Evolutionary conservation across 768 basidiomycete genomes (phyloP), one percentile per base, ranked within the genome.

Genomic region (Mrakia blollopis): DNA sequence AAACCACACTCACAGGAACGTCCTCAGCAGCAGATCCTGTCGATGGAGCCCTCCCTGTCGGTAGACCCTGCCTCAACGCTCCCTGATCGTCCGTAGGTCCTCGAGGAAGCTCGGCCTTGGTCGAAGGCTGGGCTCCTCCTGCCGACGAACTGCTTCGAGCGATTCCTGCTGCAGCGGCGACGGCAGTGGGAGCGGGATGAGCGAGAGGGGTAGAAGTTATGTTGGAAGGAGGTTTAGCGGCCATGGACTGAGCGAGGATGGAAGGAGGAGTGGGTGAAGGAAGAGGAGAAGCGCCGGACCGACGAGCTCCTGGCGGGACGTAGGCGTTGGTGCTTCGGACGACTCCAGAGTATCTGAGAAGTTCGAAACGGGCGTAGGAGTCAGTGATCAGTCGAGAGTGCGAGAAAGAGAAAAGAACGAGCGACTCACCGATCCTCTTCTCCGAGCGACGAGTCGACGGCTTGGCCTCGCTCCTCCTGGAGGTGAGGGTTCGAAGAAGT

Each of bases 391-490:
- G 25, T 11, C 62, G 25, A 63, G 28, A 11, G 11, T 37, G 78
- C 62, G 44, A 44, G 10, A 44, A 13, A 44, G 11, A 30, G 54
- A 7, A 25, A 67, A 18, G 47, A 41, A 57, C 18, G 10, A n/a
- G 37, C n/a, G 35, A 44, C 88, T 81, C 79, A 98, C 96, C 93
- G 95, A 86, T 98, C 96, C 84, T 99, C 97, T 85, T 99, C 97
- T 82, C 95, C 94, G 76, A 86, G 63, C 1, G 76, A 52, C 28
- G 76, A 83, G 57, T 89, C 90, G 77, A 87, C 90, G 21, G 52
- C 91, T 82, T 92, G 83, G 37, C 83, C 83, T 21, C 97, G 89
- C 85, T 98, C 97, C 84, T 98, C 97, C 61, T 91, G 89, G 70
- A 98, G 84, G 83, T 99, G 97, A 0, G 89, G 85, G 84, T 98